Percentiles rank a stretch among this genome's conserved stretches.
Evolutionary conservation across 257 asterid species (phyloP).

Genomic region (Schizonepeta tenuifolia): DNA sequence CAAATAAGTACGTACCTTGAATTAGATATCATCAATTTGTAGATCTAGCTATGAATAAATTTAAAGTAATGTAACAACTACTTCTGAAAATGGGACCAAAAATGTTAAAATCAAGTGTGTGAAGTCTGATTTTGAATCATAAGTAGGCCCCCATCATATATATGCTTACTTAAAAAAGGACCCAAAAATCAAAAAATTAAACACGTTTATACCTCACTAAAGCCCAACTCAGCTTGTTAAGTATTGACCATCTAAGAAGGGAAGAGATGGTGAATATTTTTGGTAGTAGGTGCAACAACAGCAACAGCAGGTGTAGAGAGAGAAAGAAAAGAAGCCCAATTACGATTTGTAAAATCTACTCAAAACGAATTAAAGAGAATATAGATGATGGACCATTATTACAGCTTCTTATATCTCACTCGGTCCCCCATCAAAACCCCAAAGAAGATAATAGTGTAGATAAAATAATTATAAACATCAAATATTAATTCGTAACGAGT

Average conservation of each 20-base stretch:
- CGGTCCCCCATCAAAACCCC: not conserved
- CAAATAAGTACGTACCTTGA: too few relatives aligned
- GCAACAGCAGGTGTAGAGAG: conserved; percentile 11
- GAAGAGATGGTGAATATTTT: not conserved
- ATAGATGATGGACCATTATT: conserved; percentile 41
- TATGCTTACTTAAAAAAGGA: not conserved
- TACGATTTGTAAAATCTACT: not conserved
- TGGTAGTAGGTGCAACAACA: not conserved
- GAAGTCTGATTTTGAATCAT: not conserved
- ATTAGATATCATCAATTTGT: not conserved
- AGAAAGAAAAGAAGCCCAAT: not conserved
- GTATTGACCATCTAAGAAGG: too few relatives aligned
- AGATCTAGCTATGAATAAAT: not conserved
- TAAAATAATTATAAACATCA: not conserved
- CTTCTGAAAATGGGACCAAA: not conserved
- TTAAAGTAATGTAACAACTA: not conserved
- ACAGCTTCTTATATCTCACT: conserved; percentile 34
- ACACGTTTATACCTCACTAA: conserved; percentile 2
- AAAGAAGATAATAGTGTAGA: too few relatives aligned
- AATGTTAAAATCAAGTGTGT: not conserved
- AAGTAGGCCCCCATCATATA: not conserved
- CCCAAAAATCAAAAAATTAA: not conserved
- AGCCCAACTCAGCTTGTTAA: conserved; percentile 1
- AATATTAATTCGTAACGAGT: conserved; percentile 7
- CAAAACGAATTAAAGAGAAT: not conserved